Base-by-base conservation (phyloP, 768 basidiomycete species). In the Suillus subalutaceus region DNA sequence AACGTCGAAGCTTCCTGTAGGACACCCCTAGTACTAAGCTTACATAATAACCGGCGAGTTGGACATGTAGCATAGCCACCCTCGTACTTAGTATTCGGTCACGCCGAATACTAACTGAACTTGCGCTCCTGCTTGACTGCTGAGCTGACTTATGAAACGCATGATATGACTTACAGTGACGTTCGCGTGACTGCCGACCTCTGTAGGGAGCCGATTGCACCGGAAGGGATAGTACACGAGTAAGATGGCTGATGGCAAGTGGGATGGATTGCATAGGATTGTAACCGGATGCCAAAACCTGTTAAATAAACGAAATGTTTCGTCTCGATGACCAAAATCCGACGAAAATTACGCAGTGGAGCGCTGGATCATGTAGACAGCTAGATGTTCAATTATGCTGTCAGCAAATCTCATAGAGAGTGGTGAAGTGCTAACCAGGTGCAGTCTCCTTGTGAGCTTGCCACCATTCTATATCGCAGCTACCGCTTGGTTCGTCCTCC, bases 381-480 rank as follows among this genome's bases (percentile, higher is more conserved):
- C 55, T 56, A 56, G 18, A 35, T 6, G 8, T 55, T 32, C 9
- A 35, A n/a, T 35, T 35, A 35, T 35, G 32, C 32, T 35, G 20
- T 56, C 55, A 56, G 32, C 30, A 2, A 56, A 56, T 35, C 18
- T 30, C 18, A 35, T n/a, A 9, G 18, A 20, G 32, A 20, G 32
- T 20, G 10, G 0, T 35, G 10, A n/a, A n/a, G 1, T 2, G 35
- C 55, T 56, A 1, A 56, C 55, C 55, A 1, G 55, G 32, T 9
- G 20, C 32, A 20, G 20, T 56, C 20, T 35, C 20, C 18, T 20
- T 6, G 18, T 56, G 55, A 35, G 32, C 18, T 20, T 56, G 55
- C 32, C 55, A 56, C 32, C 55, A 56, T 56, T 35, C 32, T 20
- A 56, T n/a, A 56, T 56, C 32, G 55, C 55, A 56, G 10, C 32